phyloP scores from a whole-genome alignment of 2,329 filamentous ascomycete species.

The Penicillium aurantiogriseum region DNA sequence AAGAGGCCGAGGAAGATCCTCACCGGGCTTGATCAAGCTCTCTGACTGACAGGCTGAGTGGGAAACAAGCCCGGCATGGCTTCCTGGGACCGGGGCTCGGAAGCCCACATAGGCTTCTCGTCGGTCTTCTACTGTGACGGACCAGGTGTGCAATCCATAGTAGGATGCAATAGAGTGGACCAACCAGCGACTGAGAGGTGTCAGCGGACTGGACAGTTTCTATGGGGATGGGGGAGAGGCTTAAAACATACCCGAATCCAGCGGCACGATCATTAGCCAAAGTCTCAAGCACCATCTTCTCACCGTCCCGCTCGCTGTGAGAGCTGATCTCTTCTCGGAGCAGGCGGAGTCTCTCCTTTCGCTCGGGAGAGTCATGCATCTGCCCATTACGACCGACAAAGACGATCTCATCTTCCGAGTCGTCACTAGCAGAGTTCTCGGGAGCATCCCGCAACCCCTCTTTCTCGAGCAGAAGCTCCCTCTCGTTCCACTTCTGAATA shows the following conservation, averaged over 20 bases:
- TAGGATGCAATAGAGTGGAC: constrained; percentile 90
- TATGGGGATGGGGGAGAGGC: not conserved
- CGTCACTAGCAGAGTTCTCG: constrained; percentile 40
- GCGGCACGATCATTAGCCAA: constrained; percentile 71
- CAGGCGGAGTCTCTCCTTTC: constrained; percentile 54
- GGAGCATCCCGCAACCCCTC: constrained; percentile 49
- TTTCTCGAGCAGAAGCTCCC: constrained; percentile 49
- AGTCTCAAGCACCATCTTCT: constrained; percentile 78
- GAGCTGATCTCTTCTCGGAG: constrained; percentile 30
- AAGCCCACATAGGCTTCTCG: constrained; percentile 82
- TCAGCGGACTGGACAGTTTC: constrained; percentile 16
- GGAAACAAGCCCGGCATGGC: constrained; percentile 27
- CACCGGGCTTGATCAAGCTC: constrained; percentile 33
- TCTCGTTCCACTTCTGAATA: constrained; percentile 60
- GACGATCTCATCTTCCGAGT: constrained; percentile 82
- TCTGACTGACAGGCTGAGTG: constrained; percentile 30
- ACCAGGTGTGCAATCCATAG: constrained; percentile 83
- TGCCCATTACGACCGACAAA: constrained; percentile 72
- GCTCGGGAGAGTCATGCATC: constrained; percentile 59
- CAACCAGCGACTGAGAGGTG: constrained; percentile 70
- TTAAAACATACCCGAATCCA: constrained; percentile 70
- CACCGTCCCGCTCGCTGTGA: constrained; percentile 50
- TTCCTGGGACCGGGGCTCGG: constrained; percentile 35
- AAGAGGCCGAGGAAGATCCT: constrained; percentile 39
- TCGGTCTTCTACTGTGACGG: constrained; percentile 67